Evolutionary conservation across 352 stramenopile species (phyloP).

Genomic region (Phytophthora hibernalis): DNA sequence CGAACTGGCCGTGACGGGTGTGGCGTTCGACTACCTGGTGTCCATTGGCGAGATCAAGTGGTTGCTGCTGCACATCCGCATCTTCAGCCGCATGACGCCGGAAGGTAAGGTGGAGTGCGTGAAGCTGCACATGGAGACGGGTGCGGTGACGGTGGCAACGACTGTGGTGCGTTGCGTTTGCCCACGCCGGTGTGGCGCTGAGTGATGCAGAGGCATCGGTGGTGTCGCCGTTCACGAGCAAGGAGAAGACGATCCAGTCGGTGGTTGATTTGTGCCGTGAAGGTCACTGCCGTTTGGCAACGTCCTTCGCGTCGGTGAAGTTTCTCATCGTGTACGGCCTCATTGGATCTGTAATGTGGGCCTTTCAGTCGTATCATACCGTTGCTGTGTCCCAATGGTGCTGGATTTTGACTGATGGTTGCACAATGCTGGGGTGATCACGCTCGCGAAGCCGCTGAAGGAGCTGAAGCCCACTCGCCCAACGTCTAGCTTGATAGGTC

Average conservation of each 20-base stretch:
- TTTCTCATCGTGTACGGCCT: conserved; percentile 92
- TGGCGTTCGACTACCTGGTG: conserved; percentile 42
- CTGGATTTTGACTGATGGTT: conserved; percentile 72
- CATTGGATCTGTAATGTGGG: conserved; percentile 43
- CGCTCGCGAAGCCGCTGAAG: conserved; percentile 51
- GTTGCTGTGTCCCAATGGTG: conserved; percentile 74
- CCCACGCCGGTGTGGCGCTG: conserved; percentile 24
- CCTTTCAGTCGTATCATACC: conserved; percentile 73
- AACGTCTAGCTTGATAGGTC: conserved; percentile 70
- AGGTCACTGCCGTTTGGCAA: conserved; percentile 86
- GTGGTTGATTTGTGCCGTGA: conserved; percentile 88
- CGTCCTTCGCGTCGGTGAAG: conserved; percentile 87
- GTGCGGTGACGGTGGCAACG: conserved; percentile 76
- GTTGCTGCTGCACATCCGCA: conserved; percentile 49
- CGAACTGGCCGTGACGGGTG: conserved; percentile 53
- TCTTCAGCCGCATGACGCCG: conserved; percentile 62
- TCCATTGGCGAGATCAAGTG: conserved; percentile 38
- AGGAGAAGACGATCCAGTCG: conserved; percentile 75
- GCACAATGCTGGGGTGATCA: conserved; percentile 70
- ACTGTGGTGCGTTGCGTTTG: conserved; percentile 54
- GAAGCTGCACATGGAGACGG: conserved; percentile 45
- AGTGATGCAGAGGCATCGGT: too few species aligned
- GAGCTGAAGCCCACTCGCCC: conserved; percentile 31
- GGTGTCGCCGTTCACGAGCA: conserved; percentile 89
- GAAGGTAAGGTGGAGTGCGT: conserved; percentile 52